These are phyloP conservation scores for Yarrowia porcina DNA, from an alignment of 805 yeast genomes.

Conservation along the genomic window DNA sequence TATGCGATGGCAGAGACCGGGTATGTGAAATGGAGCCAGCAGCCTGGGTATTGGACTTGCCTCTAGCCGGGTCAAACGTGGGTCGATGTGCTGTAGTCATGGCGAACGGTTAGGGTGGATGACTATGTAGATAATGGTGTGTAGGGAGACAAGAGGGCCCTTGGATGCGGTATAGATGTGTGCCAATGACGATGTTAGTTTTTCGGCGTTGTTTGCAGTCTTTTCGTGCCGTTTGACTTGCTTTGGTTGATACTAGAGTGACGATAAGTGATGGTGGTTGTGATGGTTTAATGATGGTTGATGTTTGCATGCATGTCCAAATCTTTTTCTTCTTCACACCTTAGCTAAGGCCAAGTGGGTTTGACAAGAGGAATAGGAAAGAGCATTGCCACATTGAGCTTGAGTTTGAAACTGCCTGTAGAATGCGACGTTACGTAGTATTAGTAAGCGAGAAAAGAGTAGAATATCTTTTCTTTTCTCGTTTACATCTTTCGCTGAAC, in stretches of 20 bases:
- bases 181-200: too few species aligned
- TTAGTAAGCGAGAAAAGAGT: too few species aligned
- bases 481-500: too few species aligned
- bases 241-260: too few species aligned
- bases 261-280: neutral
- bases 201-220: too few species aligned
- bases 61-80: slow-evolving; percentile 62
- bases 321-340: neutral
- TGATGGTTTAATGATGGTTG: neutral
- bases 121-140: too few species aligned
- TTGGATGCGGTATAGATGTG: too few species aligned
- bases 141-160: too few species aligned
- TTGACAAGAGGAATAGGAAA: neutral
- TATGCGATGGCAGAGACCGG: slow-evolving; percentile 54
- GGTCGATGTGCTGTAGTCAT: slow-evolving; percentile 74
- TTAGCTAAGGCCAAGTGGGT: neutral
- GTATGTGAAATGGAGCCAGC: slow-evolving; percentile 52
- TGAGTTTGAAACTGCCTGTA: slow-evolving; percentile 16
- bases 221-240: neutral
- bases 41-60: slow-evolving; percentile 45
- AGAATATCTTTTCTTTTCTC: too few species aligned
- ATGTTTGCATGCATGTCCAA: neutral
- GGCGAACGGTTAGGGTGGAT: too few species aligned
- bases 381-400: neutral
- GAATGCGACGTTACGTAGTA: too few species aligned